Evolutionary conservation across 805 yeast species (phyloP), one percentile per base, ranked within the genome.

Genomic region (Tetrapisispora pingtungensis): DNA sequence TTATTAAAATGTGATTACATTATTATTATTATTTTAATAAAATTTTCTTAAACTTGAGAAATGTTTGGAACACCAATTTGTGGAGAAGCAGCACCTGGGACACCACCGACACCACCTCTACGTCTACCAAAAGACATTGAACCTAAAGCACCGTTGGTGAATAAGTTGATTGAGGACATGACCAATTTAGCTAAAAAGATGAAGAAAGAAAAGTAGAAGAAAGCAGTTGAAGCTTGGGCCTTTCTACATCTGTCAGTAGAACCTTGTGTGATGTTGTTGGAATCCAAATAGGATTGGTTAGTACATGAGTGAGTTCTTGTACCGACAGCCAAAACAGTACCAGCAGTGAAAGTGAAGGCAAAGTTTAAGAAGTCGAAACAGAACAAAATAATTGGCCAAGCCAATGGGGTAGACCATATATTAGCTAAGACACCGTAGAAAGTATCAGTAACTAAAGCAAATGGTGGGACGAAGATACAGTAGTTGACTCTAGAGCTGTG

Each of bases 311-410:
- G 96, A 52, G 73, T 74, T 68, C 89, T 79, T 62, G 84, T 80
- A 58, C 80, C 94, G 48, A 86, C 95, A 43, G 97, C 97, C 62
- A 93, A 72, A 43, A 96, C 96, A 47, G 95, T 80, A 58, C 89
- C 97, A 53, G 86, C 97, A 41, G 97, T 80, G 66, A 93, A 86
- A 46, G 96, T 80, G 80, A 93, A 93, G 56, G 89, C 84, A 56
- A 80, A 69, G 76, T 88, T 88, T 68, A 93, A 72, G 71, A 87
- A 81, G 73, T 93, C 98, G 61, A 86, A 70, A 45, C 70, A 56
- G 47, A 82, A 78, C 62, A 86, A 66, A 55, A 89, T 65, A 42
- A 85, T 66, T 54, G 97, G 97, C 83, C 94, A 84, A 36, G 95
- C 95, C 49, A 90, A 73, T 10, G 57, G 53, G 57, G 79, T 79